Evolutionary conservation across 2,329 filamentous ascomycete genomes (phyloP).

Genomic region (Cordyceps militaris): DNA sequence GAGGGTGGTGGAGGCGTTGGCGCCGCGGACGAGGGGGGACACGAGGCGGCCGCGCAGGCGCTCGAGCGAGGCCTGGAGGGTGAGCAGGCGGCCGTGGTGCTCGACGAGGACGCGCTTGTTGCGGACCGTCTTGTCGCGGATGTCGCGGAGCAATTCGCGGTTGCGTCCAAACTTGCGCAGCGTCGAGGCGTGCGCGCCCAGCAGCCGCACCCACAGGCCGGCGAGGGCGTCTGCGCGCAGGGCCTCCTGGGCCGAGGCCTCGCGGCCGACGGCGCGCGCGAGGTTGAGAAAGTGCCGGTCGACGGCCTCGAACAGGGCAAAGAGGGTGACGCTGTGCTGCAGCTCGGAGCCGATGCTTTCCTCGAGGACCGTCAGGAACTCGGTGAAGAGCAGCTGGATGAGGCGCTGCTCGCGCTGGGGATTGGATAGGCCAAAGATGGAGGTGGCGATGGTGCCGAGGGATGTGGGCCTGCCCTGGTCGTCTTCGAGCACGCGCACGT

Average conservation of each 20-base stretch:
- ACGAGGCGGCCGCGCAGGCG: conserved; percentile 76
- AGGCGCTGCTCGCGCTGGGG: conserved; percentile 74
- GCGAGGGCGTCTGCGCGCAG: conserved; percentile 74
- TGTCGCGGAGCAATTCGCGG: conserved; percentile 66
- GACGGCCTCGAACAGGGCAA: conserved; percentile 84
- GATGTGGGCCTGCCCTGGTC: conserved; percentile 52
- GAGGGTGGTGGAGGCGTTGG: conserved; percentile 50
- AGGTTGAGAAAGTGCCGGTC: conserved; percentile 87
- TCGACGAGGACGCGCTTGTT: conserved; percentile 84
- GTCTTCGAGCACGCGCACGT: conserved; percentile 53
- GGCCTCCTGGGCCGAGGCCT: conserved; percentile 73
- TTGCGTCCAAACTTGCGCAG: conserved; percentile 93
- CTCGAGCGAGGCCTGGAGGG: conserved; percentile 81
- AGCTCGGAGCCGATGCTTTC: conserved; percentile 83
- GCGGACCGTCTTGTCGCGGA: conserved; percentile 73
- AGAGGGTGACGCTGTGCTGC: conserved; percentile 70
- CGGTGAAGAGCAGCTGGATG: conserved; percentile 74
- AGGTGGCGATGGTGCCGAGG: conserved; percentile 61
- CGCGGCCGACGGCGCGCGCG: conserved; percentile 75
- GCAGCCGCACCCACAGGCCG: conserved; percentile 76
- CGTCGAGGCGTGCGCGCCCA: conserved; percentile 66
- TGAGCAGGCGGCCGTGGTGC: conserved; percentile 77
- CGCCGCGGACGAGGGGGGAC: conserved; percentile 69
- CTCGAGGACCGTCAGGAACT: conserved; percentile 81
- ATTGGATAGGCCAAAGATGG: conserved; percentile 71